These are phyloP conservation scores for Geranium rotundifolium DNA, from an alignment of 345 rosid species.

Conservation along the genomic window DNA sequence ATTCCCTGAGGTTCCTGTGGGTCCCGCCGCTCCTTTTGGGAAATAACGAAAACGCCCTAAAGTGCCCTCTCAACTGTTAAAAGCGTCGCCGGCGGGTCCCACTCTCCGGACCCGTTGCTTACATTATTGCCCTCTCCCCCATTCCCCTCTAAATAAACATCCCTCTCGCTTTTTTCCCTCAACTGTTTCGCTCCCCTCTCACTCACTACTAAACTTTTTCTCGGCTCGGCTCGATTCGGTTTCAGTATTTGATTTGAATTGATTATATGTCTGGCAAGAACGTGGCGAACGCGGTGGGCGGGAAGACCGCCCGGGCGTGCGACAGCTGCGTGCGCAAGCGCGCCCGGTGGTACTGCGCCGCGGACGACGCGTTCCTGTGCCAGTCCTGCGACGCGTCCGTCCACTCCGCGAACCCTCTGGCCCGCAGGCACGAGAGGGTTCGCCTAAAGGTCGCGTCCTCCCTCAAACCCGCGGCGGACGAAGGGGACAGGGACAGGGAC, in stretches of 20 bases:
- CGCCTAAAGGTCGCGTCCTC: slow-evolving; percentile 50
- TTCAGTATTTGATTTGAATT: slow-evolving; percentile 1
- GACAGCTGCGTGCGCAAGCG: slow-evolving; percentile 67
- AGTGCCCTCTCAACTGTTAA: slow-evolving; percentile 22
- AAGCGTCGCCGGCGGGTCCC: slow-evolving; percentile 24
- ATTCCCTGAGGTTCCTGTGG: slow-evolving; percentile 3
- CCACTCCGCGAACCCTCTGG: slow-evolving; percentile 81
- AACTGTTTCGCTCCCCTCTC: neutral
- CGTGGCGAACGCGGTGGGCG: slow-evolving; percentile 58
- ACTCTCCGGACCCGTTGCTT: slow-evolving; percentile 4
- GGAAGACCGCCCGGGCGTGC: slow-evolving; percentile 81
- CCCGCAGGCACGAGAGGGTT: slow-evolving; percentile 75
- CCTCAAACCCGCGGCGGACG: slow-evolving; percentile 15
- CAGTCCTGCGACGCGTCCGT: slow-evolving; percentile 72
- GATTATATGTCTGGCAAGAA: slow-evolving; percentile 34
- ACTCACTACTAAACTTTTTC: neutral
- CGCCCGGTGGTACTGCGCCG: slow-evolving; percentile 89
- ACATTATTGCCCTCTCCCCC: neutral
- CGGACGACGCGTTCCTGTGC: slow-evolving; percentile 97
- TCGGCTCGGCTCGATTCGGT: neutral
- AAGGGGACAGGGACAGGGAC: neutral
- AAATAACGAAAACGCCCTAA: slow-evolving; percentile 10
- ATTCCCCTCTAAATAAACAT: neutral
- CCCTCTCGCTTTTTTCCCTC: neutral
- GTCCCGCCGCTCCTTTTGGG: slow-evolving; percentile 16